Conservation (phyloP, 1,284 basidiomycete species). For the Vanrija pseudolonga region DNA sequence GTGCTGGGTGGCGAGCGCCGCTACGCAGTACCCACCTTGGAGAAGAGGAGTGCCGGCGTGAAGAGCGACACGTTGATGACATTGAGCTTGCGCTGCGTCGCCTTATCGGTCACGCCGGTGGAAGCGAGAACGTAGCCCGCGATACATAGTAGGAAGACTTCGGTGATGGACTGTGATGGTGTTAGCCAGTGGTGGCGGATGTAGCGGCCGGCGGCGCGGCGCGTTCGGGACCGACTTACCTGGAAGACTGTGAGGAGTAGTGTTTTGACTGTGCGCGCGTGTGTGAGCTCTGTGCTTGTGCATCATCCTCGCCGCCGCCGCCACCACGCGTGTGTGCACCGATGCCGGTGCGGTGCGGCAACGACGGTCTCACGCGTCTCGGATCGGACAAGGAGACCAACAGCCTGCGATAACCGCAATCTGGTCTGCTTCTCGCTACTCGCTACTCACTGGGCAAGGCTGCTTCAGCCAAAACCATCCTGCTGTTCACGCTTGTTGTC, state of each 20-base stretch:
- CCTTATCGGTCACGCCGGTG: slow-evolving; percentile 78
- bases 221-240: slow-evolving; percentile 47
- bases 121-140: slow-evolving; percentile 79
- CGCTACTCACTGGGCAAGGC: too few species aligned
- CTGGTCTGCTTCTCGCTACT: too few species aligned
- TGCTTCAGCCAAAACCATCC: too few species aligned
- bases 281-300: neutral
- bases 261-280: slow-evolving; percentile 12
- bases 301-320: too few species aligned
- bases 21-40: slow-evolving; percentile 81
- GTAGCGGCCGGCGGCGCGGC: too few species aligned
- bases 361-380: too few species aligned
- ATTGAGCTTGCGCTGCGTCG: slow-evolving; percentile 70
- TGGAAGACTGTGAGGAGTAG: slow-evolving; percentile 55
- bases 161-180: slow-evolving; percentile 67
- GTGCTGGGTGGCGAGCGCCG: neutral
- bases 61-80: slow-evolving; percentile 67
- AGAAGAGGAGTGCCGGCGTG: slow-evolving; percentile 87
- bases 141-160: slow-evolving; percentile 81
- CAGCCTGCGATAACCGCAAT: too few species aligned
- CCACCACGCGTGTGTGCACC: too few species aligned
- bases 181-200: neutral
- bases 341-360: too few species aligned
- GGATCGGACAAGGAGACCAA: too few species aligned
- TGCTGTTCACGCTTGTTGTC: too few species aligned